Evolutionary conservation across 495 filamentous ascomycete species (phyloP).

Genomic region (Penicillium silybi): DNA sequence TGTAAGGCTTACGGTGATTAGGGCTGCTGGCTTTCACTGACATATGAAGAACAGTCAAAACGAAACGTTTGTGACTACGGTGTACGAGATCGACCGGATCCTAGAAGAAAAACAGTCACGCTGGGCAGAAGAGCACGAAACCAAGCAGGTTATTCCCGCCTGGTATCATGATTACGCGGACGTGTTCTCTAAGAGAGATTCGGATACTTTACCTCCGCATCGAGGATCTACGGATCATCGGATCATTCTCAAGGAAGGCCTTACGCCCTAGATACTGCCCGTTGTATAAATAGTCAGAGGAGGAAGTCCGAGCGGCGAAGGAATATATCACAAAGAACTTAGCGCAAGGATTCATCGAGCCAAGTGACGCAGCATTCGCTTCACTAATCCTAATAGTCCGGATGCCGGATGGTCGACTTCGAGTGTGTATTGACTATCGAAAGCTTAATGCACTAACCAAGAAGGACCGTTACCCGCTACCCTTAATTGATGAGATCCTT

Average conservation of each 20-base stretch:
- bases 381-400: slow-evolving; percentile 32
- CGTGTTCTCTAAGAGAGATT: slow-evolving; percentile 8
- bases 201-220: neutral
- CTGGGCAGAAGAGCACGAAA: neutral
- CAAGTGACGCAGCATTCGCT: slow-evolving; percentile 9
- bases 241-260: neutral
- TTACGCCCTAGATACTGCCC: neutral
- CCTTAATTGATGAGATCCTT: slow-evolving; percentile 43
- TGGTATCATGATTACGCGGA: neutral
- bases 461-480: slow-evolving; percentile 44
- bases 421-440: slow-evolving; percentile 45
- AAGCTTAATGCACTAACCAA: slow-evolving; percentile 38
- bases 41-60: no score
- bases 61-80: no score
- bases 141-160: neutral
- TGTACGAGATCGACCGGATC: neutral
- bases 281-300: neutral
- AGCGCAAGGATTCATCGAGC: slow-evolving; percentile 37
- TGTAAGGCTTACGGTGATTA: no score
- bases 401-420: slow-evolving; percentile 29
- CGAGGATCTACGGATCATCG: neutral
- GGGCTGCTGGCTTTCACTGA: no score
- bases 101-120: neutral
- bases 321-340: slow-evolving; percentile 5
- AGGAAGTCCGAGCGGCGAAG: neutral